phyloP scores from a whole-genome alignment of 2,329 filamentous ascomycete species.

The Colletotrichum sp. region DNA sequence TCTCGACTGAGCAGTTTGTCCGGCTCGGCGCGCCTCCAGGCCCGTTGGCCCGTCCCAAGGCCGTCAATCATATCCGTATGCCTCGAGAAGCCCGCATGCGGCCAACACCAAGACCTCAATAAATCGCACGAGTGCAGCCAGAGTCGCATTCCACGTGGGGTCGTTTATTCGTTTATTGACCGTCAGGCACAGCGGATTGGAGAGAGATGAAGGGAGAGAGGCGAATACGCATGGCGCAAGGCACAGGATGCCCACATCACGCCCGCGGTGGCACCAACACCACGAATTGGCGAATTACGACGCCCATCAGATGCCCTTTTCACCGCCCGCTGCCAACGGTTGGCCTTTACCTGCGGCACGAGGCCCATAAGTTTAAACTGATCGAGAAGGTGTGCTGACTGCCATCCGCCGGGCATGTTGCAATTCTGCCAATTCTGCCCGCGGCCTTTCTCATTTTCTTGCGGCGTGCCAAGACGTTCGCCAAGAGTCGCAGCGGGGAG shows the following conservation, averaged over 20 bases:
- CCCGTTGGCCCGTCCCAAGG: not conserved
- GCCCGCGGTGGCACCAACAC: not conserved
- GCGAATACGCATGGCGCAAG: constrained; percentile 10
- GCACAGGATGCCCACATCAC: constrained; percentile 2
- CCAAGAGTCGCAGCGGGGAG: constrained; percentile 15
- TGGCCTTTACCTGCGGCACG: constrained; percentile 1
- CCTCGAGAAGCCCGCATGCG: not conserved
- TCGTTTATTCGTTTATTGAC: not conserved
- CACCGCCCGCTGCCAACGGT: not conserved
- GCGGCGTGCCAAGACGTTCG: constrained; percentile 10
- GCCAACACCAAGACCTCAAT: not conserved
- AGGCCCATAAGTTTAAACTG: constrained; percentile 7
- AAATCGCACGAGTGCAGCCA: not conserved
- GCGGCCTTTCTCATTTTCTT: not conserved
- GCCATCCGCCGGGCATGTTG: not conserved
- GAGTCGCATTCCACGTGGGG: constrained; percentile 4
- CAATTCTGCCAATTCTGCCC: not conserved
- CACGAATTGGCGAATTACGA: not conserved
- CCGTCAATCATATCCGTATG: not conserved
- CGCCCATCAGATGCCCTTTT: not conserved
- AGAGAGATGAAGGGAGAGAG: constrained; percentile 4
- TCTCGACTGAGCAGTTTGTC: not conserved
- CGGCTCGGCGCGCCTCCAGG: not conserved
- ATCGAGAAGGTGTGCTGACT: not conserved
- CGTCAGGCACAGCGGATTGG: not conserved